Evolutionary conservation across 2,329 filamentous ascomycete species (phyloP), one percentile per base, ranked within the genome.

Genomic region (Colletotrichum trifolii): DNA sequence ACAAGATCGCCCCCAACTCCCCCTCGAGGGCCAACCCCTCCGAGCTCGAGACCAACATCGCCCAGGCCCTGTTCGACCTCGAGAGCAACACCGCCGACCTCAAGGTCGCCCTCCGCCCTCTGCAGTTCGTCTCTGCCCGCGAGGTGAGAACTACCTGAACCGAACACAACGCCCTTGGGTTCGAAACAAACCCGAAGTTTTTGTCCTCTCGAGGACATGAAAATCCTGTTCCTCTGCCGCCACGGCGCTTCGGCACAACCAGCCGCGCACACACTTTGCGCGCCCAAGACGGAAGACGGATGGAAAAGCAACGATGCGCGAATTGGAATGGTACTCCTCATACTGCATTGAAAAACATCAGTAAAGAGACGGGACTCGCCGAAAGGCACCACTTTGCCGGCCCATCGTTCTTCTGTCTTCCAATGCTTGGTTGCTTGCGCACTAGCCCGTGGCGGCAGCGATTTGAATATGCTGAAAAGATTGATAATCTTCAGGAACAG

Each of bases 21-120:
- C 91, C 95, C 75, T 97, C 95, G 85, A 90, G 93, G 88, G 89
- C 92, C 83, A 96, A 91, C 85, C 96, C 96, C 75, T 97, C 93
- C 74, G 96, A 99, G 91, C 91, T 98, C 76, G 96, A 99, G 93
- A 90, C 88, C 83, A 93, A 86, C 88, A 96, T 99, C 82, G 96
- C 96, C 82, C 92, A 91, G 85, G 96, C 96, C 85, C 93, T 99
- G 73, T 96, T 91, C 88, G 96, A 99, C 80, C 93, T 99, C 85
- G 96, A 99, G 93, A 94, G 90, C 87, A 97, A 97, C 91, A 97
- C 96, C 80, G 87, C 94, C 82, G 96, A 99, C 85, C 92, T 99
- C 85, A 97, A 95, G 92, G 89, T 89, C 79, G 91, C 94, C 76
- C 91, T 99, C 81, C 91, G 96, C 80, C 96, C 96, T 83, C 91